Base-by-base conservation (phyloP, 495 filamentous ascomycete species). In the Talaromyces stipitatus region DNA sequence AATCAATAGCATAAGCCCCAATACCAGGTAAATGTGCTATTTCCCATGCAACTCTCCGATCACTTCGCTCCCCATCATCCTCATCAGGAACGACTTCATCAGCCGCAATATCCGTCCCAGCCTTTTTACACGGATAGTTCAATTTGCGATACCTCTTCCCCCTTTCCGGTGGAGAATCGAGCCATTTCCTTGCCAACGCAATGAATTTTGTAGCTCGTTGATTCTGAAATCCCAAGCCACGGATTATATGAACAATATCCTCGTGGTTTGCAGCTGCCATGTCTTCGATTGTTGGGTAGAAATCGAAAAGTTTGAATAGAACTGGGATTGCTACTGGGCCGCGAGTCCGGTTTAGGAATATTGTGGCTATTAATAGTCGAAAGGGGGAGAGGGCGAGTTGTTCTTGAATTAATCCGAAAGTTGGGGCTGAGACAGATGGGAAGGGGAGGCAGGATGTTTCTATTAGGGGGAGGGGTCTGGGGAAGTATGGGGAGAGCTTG, bases 1-100 rank as follows among this genome's bases (percentile, higher is more conserved):
- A 90, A 68, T 97, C 92, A 33, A 95, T 70, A 0, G 91, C 89
- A 69, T 97, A 97, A 1, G 84, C 79, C 2, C 94, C 92, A 6
- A 84, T 71, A n/a, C 88, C 86, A 0, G 91, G 89, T 32, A 97
- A 64, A 66, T 95, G 88, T 0, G 85, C 92, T 57, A 96, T 84
- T 62, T 97, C 92, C 87, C 90, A 95, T 4, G 82, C 87, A 2
- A 74, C 67, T 14, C 78, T 71, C 9, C 56, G 58, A 58, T 80
- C 66, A 30, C 27, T 4, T 30, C 30, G 14, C 24, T 26, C 24
- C 3, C 18, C 48, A 8, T 14, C 24, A 3, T 14, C n/a, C 14
- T 72, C 68, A 41, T 77, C 67, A 45, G 70, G 67, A 54, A 71
- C 62, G n/a, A 71, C 73, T 62, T 87, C 83, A 7, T 67, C 73